Conservation (phyloP, 2,329 filamentous ascomycete genomes). For the Pseudocercospora musae region DNA sequence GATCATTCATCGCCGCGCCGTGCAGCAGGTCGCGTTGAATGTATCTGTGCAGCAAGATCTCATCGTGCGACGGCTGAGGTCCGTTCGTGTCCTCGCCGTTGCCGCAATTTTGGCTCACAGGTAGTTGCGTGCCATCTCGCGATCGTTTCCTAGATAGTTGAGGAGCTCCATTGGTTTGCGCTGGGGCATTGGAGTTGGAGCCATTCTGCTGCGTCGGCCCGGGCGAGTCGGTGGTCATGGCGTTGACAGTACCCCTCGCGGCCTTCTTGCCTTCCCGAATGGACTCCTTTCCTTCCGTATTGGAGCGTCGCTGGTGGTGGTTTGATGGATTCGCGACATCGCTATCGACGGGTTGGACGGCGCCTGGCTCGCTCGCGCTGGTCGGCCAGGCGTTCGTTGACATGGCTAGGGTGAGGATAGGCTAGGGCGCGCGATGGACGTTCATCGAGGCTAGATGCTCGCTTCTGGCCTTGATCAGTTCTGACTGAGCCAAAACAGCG, state of each 20-base stretch:
- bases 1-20: constrained; percentile 51
- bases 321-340: constrained; percentile 17
- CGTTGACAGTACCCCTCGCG: constrained; percentile 57
- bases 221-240: constrained; percentile 40
- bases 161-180: constrained; percentile 46
- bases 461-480: constrained; percentile 7
- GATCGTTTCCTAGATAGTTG: constrained; percentile 56
- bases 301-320: constrained; percentile 20
- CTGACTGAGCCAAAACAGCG: neutral
- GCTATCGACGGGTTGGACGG: constrained; percentile 24
- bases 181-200: constrained; percentile 27
- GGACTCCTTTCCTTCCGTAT: constrained; percentile 38
- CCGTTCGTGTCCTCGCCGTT: constrained; percentile 17
- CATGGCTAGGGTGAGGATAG: constrained; percentile 1
- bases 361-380: constrained; percentile 18
- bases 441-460: constrained; percentile 10
- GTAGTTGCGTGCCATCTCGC: constrained; percentile 56
- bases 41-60: constrained; percentile 59
- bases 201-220: constrained; percentile 22
- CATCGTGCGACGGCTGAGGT: constrained; percentile 25
- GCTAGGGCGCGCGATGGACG: constrained; percentile 7
- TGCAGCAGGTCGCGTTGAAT: constrained; percentile 62
- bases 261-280: constrained; percentile 60
- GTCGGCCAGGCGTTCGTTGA: constrained; percentile 13
- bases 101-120: constrained; percentile 31